Percentiles rank a stretch among this genome's conserved stretches.
Evolutionary conservation across 805 yeast genomes (phyloP).

Genomic region (Zygosaccharomyces gambellarensis): DNA sequence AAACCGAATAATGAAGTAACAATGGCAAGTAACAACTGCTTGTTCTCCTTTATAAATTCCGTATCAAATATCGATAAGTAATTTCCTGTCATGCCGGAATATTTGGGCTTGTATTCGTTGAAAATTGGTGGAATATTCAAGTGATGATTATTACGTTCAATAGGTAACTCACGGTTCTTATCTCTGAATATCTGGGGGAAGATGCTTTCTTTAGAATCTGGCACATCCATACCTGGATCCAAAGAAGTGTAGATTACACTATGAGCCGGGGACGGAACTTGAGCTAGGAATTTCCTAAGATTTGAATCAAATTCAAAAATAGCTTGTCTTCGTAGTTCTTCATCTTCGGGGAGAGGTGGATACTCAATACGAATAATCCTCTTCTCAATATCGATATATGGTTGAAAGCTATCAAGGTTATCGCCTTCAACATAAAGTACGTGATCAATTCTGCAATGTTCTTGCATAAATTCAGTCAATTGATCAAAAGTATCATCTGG

Average conservation of each 20-base stretch:
- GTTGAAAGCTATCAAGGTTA: constrained; percentile 43
- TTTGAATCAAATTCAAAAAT: constrained; percentile 42
- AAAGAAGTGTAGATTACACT: constrained; percentile 55
- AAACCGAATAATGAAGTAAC: constrained; percentile 18
- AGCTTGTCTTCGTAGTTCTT: constrained; percentile 30
- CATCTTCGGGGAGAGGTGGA: constrained; percentile 42
- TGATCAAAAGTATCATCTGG: constrained; percentile 18
- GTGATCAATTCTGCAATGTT: constrained; percentile 26
- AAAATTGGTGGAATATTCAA: constrained; percentile 30
- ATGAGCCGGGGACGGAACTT: constrained; percentile 68
- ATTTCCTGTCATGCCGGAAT: constrained; percentile 11
- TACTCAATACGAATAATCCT: constrained; percentile 59
- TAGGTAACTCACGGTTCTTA: constrained; percentile 45
- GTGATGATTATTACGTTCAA: constrained; percentile 48
- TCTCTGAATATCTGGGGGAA: constrained; percentile 55
- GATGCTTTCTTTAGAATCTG: neutral
- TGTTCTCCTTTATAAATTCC: constrained; percentile 23
- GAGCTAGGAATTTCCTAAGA: constrained; percentile 54
- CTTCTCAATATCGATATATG: constrained; percentile 58
- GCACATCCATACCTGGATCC: constrained; percentile 17
- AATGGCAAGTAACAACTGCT: constrained; percentile 17
- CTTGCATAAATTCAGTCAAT: constrained; percentile 17
- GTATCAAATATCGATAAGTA: constrained; percentile 24
- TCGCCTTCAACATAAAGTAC: constrained; percentile 29
- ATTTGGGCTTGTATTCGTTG: constrained; percentile 34